A percentile compares a stretch with the other conserved stretches of the same genome.
Conservation (phyloP, 345 rosid genomes). For the Citrus hindsii region DNA sequence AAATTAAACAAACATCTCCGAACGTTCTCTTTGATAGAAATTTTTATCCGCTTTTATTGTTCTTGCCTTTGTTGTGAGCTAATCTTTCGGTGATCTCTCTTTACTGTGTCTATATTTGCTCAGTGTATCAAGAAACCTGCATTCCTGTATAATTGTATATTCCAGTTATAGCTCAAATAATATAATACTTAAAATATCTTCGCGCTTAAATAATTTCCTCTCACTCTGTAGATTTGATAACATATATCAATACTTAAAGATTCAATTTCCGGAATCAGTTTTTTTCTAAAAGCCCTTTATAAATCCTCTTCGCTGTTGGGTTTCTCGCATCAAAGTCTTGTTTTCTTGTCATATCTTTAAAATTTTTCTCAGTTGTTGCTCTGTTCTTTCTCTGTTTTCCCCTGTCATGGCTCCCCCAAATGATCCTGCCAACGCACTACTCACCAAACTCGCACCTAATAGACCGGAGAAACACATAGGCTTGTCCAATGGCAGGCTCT, state of each 20-base stretch:
- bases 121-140: neutral
- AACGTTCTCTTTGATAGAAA: neutral
- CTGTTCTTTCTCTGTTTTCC: constrained; percentile 11
- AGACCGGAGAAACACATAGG: constrained; percentile 26
- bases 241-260: neutral
- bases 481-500: constrained; percentile 42
- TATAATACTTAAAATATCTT: neutral
- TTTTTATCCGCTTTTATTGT: neutral
- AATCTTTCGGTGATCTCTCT: neutral
- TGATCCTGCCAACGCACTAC: constrained; percentile 24
- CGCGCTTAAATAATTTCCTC: neutral
- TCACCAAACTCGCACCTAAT: constrained; percentile 11
- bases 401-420: constrained; percentile 61
- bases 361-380: neutral
- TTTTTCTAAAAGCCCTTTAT: neutral
- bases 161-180: neutral
- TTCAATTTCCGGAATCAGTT: neutral
- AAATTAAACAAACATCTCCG: neutral
- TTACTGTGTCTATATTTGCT: neutral
- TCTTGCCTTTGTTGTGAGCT: neutral
- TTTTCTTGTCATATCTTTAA: neutral
- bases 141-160: neutral
- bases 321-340: constrained; percentile 1
- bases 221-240: neutral
- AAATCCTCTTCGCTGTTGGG: neutral